Base-by-base conservation (phyloP, 2,329 filamentous ascomycete genomes). In the Aspergillus sp. region DNA sequence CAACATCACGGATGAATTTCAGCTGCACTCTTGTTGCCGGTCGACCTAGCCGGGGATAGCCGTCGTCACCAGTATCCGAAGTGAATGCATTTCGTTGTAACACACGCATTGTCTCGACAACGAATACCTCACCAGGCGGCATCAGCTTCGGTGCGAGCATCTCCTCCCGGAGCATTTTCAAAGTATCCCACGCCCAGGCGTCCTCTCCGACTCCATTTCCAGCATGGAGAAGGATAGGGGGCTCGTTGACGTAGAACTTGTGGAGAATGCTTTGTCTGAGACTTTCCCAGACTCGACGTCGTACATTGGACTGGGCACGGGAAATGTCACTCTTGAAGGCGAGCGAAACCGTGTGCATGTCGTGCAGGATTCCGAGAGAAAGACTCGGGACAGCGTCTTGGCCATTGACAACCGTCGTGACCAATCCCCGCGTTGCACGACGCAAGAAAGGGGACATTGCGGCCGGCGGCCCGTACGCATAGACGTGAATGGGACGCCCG, bases 41-140 rank as follows among this genome's bases (percentile, higher is more conserved):
- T 45, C 81, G 76, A 0, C 86, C 86, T n/a, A 88, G 67, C 9
- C 68, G 62, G 2, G 72, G 67, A 58, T 71, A 70, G 20, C 78
- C 74, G 49, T 78, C 78, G 40, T 75, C 59, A 17, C 49, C 56
- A 20, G 74, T 20, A 64, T 73, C 54, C 62, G 69, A 54, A 34
- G 71, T 63, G 80, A 88, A 88, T 0, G 86, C 84, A 62, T 88
- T 84, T 11, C 87, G 75, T 58, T 88, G 79, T 55, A 91, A 72
- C 3, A 89, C 87, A 7, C 79, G 78, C 65, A 84, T 84, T 20
- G 80, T 86, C 71, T 90, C 87, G 2, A 91, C 79, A 2, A 85
- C 76, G 63, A 91, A 91, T 0, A 91, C 86, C 66, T 92, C 88
- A 1, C 88, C 88, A 0, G 88, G 88, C 1, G 88, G 88, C 44